Evolutionary conservation across 805 yeast genomes (phyloP).

Genomic region (Kodamaea lidongshanica): DNA sequence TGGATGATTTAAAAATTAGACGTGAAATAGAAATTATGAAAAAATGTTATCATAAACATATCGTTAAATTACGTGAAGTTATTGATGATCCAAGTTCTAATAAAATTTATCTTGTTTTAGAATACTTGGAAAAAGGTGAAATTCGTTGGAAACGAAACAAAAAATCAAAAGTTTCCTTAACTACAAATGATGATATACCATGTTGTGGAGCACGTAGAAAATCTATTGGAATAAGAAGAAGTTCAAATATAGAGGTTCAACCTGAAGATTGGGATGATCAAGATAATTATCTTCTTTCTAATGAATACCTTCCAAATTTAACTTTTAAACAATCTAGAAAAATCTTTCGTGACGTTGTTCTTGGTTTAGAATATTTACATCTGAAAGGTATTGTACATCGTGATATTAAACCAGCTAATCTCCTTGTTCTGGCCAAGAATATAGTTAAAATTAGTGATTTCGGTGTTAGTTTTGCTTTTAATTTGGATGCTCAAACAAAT

Average conservation of each 20-base stretch:
- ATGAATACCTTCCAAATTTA: constrained; percentile 48
- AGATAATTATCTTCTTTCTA: constrained; percentile 19
- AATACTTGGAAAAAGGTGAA: constrained; percentile 87
- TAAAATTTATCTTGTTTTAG: constrained; percentile 85
- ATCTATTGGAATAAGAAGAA: neutral
- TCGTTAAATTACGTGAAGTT: constrained; percentile 47
- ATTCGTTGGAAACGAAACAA: constrained; percentile 60
- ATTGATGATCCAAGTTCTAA: constrained; percentile 78
- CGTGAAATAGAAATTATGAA: constrained; percentile 43
- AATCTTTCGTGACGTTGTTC: constrained; percentile 74
- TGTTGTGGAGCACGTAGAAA: constrained; percentile 20
- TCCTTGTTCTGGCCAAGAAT: constrained; percentile 63
- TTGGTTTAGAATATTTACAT: constrained; percentile 88
- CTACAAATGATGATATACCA: constrained; percentile 36
- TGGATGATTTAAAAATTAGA: constrained; percentile 31
- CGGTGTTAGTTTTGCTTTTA: constrained; percentile 80
- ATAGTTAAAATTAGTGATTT: constrained; percentile 92
- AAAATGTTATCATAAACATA: constrained; percentile 41
- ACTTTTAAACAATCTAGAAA: constrained; percentile 60
- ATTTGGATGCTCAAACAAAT: constrained; percentile 35
- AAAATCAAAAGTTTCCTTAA: constrained; percentile 5
- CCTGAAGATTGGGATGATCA: constrained; percentile 8
- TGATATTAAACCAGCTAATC: constrained; percentile 92
- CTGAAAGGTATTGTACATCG: constrained; percentile 87
- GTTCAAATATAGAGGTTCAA: constrained; percentile 4